phyloP scores from a whole-genome alignment of 768 basidiomycete genomes.

The Gymnopilus junonius region DNA sequence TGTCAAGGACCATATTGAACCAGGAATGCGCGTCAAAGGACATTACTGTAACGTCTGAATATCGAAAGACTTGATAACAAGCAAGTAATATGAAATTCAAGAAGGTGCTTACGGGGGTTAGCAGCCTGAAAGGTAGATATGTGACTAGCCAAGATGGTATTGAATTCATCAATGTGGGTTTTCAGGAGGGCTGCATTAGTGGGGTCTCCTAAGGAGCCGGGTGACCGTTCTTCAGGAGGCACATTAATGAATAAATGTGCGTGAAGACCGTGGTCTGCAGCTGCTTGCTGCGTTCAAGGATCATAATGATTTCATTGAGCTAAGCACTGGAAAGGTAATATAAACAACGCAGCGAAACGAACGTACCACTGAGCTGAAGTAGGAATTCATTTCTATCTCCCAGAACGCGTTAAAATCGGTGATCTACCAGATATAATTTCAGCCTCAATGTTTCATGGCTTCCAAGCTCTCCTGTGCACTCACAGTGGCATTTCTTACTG shows the following conservation, averaged over 20 bases:
- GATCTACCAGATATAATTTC: slow-evolving; percentile 34
- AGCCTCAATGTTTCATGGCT: neutral
- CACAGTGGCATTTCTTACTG: slow-evolving; percentile 40
- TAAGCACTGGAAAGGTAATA: neutral
- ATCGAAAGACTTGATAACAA: neutral
- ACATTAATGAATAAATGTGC: slow-evolving; percentile 60
- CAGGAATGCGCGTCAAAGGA: slow-evolving; percentile 55
- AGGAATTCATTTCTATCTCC: slow-evolving; percentile 51
- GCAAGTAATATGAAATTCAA: neutral
- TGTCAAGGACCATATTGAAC: slow-evolving; percentile 51
- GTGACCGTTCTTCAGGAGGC: slow-evolving; percentile 57
- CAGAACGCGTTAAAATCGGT: slow-evolving; percentile 53
- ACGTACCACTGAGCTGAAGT: slow-evolving; percentile 54
- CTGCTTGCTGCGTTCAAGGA: slow-evolving; percentile 31
- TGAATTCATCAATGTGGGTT: slow-evolving; percentile 45
- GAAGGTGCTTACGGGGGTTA: slow-evolving; percentile 38
- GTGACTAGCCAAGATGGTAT: slow-evolving; percentile 41
- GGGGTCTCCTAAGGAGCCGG: slow-evolving; percentile 37
- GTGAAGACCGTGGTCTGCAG: slow-evolving; percentile 43
- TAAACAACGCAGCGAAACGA: neutral
- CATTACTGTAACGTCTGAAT: slow-evolving; percentile 41
- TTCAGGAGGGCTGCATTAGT: slow-evolving; percentile 40
- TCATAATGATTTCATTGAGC: neutral
- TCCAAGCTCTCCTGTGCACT: neutral
- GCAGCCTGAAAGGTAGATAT: slow-evolving; percentile 36